Evolutionary conservation across 345 rosid species (phyloP), one percentile per base, ranked within the genome.

Genomic region (Raphanus sativus): DNA sequence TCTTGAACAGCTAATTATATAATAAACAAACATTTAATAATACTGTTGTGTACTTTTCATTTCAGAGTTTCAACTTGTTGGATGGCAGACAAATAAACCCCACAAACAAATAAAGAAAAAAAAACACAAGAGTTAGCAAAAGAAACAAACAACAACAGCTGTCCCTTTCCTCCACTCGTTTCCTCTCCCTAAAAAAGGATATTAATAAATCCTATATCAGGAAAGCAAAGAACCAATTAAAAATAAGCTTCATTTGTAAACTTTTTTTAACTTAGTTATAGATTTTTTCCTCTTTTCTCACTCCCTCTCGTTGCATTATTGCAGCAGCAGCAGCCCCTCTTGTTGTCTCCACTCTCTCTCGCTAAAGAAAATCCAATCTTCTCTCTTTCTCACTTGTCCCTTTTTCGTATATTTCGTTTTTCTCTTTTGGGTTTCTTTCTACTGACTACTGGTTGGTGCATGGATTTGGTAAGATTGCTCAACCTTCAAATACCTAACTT

Each of bases 141-240:
- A 69, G 62, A 62, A 62, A 69, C 75, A 76, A 76, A 62, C 55
- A 76, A 61, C 17, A 77, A 77, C 76, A 77, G 81, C 76, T 70
- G 81, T 77, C 75, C 4, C 60, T 70, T 77, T 70, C 75, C 48
- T 68, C 69, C 21, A 21, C 21, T 21, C 21, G 21, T 21, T 21
- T 21, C 21, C 21, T 21, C 21, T 54, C 38, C 30, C 73, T 38
- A 77, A 71, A 34, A 33, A 25, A 29, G 48, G 59, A 77, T 70
- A 71, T 77, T 67, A 71, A 60, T 60, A 77, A 83, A 62, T 86
- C 87, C 86, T 84, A 83, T 70, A 82, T 70, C 59, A 78, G 87
- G 85, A 29, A 84, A 85, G 80, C 65, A 73, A 24, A 50, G 6
- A 48, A 42, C 67, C 42, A 68, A 79, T 74, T 77, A 38, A 64